Percentiles rank a stretch among this genome's conserved stretches.
Conservation (phyloP, 148 eudicot species). For the Silene conica region DNA sequence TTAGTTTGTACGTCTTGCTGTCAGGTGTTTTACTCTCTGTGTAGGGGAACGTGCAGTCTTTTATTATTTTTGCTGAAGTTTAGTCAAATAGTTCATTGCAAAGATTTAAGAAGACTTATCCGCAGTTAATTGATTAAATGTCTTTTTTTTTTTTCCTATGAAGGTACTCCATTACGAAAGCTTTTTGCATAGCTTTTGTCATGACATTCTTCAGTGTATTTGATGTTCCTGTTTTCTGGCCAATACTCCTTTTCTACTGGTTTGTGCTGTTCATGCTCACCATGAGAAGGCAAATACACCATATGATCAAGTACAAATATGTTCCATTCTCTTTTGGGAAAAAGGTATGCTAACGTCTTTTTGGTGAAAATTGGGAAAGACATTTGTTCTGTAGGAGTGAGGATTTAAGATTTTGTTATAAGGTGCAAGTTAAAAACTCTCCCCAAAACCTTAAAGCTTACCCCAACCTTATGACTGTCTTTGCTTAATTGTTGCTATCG, state of each 20-base stretch:
- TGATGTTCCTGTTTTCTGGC: conserved; percentile 71
- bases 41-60: neutral
- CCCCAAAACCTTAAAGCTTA: neutral
- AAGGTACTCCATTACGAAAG: conserved; percentile 60
- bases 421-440: neutral
- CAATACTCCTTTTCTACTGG: conserved; percentile 62
- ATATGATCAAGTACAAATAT: conserved; percentile 60
- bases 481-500: too few relatives aligned
- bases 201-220: conserved; percentile 49
- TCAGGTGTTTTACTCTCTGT: neutral
- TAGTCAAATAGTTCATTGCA: neutral
- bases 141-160: conserved; percentile 5
- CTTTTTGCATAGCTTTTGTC: conserved; percentile 54
- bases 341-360: conserved; percentile 32
- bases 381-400: neutral
- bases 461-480: neutral
- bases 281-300: conserved; percentile 61
- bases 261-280: conserved; percentile 52
- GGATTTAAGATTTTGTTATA: neutral
- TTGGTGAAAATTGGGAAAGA: neutral
- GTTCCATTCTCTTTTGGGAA: conserved; percentile 60
- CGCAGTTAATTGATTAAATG: neutral
- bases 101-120: neutral
- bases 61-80: neutral
- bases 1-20: neutral